Evolutionary conservation across 805 yeast genomes (phyloP).

Genomic region (Spathaspora hagerdaliae): DNA sequence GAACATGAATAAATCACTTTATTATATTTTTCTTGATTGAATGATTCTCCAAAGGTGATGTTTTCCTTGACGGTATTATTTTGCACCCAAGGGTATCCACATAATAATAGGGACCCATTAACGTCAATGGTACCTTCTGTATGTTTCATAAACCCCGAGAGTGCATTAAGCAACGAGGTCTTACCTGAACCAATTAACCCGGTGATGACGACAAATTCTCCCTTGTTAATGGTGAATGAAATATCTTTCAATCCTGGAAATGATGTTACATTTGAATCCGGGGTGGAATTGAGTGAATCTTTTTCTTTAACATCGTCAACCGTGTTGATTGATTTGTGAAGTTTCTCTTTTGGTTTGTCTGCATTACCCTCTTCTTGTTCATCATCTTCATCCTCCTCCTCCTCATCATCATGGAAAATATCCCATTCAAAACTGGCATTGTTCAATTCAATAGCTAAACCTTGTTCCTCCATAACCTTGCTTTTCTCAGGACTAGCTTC

Average conservation of each 20-base stretch:
- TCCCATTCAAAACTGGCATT: constrained; percentile 31
- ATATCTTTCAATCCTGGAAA: constrained; percentile 28
- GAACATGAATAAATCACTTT: constrained; percentile 27
- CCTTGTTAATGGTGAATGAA: constrained; percentile 21
- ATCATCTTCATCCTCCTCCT: constrained; percentile 6
- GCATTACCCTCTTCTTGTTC: constrained; percentile 2
- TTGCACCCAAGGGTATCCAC: constrained; percentile 38
- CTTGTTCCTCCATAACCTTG: constrained; percentile 19
- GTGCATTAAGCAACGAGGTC: constrained; percentile 32
- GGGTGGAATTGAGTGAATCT: constrained; percentile 6
- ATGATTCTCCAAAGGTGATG: constrained; percentile 24
- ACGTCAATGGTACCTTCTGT: constrained; percentile 24
- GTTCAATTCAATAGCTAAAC: constrained; percentile 17
- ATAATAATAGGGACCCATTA: constrained; percentile 24
- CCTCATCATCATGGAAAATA: constrained; percentile 16
- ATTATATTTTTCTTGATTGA: constrained; percentile 19
- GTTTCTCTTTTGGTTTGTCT: constrained; percentile 5
- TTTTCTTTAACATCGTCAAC: constrained; percentile 5
- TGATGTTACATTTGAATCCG: constrained; percentile 9
- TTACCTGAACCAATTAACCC: constrained; percentile 37
- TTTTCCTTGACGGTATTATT: constrained; percentile 31
- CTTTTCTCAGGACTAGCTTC: constrained; percentile 21
- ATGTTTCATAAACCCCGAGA: constrained; percentile 36
- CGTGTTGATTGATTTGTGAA: background rate
- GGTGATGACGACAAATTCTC: constrained; percentile 34